Conservation (phyloP, 1,284 basidiomycete species). For the Malassezia pachydermatis region DNA sequence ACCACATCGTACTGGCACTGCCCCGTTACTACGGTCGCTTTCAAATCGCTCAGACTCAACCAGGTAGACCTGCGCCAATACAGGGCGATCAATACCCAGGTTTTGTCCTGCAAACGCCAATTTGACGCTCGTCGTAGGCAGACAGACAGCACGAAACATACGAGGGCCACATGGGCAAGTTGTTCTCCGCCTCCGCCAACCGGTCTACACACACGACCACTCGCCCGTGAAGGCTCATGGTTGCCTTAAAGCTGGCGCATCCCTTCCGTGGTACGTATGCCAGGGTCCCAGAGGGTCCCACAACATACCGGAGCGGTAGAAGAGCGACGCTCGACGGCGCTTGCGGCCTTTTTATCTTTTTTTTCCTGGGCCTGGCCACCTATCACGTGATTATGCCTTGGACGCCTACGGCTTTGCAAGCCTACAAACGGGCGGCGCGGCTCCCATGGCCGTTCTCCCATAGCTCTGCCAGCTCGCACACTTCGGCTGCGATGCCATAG, state of each 20-base stretch:
- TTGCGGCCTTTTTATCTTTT: conserved; percentile 10
- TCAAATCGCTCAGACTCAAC: conserved; percentile 7
- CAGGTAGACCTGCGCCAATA: conserved; percentile 16
- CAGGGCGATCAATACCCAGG: conserved; percentile 16
- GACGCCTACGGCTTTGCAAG: too few species aligned
- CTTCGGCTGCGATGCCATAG: conserved; percentile 41
- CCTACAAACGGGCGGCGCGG: neutral
- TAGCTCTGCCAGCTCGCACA: conserved; percentile 24
- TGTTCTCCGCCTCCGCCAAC: conserved; percentile 15
- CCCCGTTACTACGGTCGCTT: too few species aligned
- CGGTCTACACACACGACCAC: conserved; percentile 17
- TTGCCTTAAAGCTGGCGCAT: conserved; percentile 10
- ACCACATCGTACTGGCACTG: too few species aligned
- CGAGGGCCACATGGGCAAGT: conserved; percentile 4
- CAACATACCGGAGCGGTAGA: conserved; percentile 13
- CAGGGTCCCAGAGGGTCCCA: conserved; percentile 9
- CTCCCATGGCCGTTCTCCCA: conserved; percentile 7
- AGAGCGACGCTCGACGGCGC: neutral
- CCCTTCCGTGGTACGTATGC: conserved; percentile 17
- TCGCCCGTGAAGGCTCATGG: conserved; percentile 19
- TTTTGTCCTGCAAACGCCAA: conserved; percentile 13
- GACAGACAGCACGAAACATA: neutral
- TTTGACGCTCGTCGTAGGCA: neutral
- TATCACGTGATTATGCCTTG: conserved; percentile 7
- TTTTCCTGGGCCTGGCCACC: neutral